phyloP scores from a whole-genome alignment of 1,139 yeast genomes.

The Hyphopichia burtonii region DNA sequence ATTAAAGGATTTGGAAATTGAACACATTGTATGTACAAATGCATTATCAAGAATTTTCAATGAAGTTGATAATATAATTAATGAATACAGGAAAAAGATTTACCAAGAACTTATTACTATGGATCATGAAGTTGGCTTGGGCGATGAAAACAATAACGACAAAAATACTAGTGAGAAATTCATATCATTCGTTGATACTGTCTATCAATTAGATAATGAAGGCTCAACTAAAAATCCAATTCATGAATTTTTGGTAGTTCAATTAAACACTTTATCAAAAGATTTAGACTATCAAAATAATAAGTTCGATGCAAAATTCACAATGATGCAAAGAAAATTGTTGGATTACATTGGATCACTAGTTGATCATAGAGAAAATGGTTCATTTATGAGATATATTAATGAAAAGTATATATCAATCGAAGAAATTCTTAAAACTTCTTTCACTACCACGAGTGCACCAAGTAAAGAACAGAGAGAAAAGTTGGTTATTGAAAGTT shows the following conservation, averaged over 20 bases:
- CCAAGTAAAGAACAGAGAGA: constrained; percentile 27
- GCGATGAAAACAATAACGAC: constrained; percentile 6
- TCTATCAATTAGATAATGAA: constrained; percentile 31
- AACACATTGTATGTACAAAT: constrained; percentile 40
- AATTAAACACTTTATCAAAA: constrained; percentile 29
- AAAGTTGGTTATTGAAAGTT: constrained; percentile 30
- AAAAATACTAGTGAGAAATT: constrained; percentile 27
- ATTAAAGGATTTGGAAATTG: constrained; percentile 19
- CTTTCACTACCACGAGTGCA: constrained; percentile 23
- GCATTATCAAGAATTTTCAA: constrained; percentile 51
- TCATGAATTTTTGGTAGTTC: constrained; percentile 35
- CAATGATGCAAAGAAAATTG: constrained; percentile 40
- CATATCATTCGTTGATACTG: constrained; percentile 39
- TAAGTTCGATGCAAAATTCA: constrained; percentile 35
- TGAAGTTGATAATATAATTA: constrained; percentile 65
- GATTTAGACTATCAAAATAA: constrained; percentile 38
- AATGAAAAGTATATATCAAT: constrained; percentile 39
- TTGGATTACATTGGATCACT: constrained; percentile 37
- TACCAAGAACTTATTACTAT: constrained; percentile 57
- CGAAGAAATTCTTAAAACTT: constrained; percentile 34
- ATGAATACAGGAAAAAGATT: constrained; percentile 59
- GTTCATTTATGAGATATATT: constrained; percentile 40
- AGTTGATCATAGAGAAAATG: constrained; percentile 30
- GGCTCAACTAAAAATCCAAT: constrained; percentile 28
- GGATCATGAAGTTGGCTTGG: constrained; percentile 33